Percentiles rank a stretch among this genome's conserved stretches.
phyloP scores from a whole-genome alignment of 768 basidiomycete genomes.

The Leucocoprinus leucothites region DNA sequence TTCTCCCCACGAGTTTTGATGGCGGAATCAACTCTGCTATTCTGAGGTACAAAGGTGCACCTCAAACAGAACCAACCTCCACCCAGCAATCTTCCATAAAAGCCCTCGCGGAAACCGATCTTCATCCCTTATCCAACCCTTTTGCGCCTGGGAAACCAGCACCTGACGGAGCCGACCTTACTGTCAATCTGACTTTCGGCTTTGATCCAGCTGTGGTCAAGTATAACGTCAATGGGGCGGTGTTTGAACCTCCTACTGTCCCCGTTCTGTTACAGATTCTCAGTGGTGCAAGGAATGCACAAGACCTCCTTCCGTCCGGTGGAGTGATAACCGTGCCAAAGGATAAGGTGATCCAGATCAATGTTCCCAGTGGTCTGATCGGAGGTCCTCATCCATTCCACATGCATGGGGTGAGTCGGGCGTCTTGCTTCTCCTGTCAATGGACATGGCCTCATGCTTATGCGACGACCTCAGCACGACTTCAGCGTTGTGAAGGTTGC shows the following conservation, averaged over 20 bases:
- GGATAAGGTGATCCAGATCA: slow-evolving; percentile 47
- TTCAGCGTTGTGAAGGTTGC: slow-evolving; percentile 43
- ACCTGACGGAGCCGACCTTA: slow-evolving; percentile 33
- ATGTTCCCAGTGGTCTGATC: slow-evolving; percentile 31
- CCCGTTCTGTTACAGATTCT: slow-evolving; percentile 51
- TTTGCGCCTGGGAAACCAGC: slow-evolving; percentile 25
- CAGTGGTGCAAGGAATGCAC: slow-evolving; percentile 35
- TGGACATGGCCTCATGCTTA: background rate
- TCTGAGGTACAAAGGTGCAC: slow-evolving; percentile 31
- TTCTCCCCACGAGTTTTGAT: slow-evolving; percentile 9
- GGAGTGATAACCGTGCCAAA: slow-evolving; percentile 40
- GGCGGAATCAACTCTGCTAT: slow-evolving; percentile 19
- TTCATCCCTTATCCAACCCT: background rate
- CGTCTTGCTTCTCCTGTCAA: background rate
- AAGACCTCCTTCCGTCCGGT: slow-evolving; percentile 38
- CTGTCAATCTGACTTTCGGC: slow-evolving; percentile 19
- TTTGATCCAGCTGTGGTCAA: slow-evolving; percentile 26
- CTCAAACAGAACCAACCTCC: slow-evolving; percentile 27
- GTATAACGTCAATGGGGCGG: slow-evolving; percentile 19
- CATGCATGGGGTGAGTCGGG: slow-evolving; percentile 39
- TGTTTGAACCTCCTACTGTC: slow-evolving; percentile 26
- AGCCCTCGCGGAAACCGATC: background rate
- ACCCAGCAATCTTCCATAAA: background rate
- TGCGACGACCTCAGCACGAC: slow-evolving; percentile 19
- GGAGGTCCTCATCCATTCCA: slow-evolving; percentile 38